phyloP scores from a whole-genome alignment of 768 basidiomycete genomes.

The Lyophyllum shimeji region DNA sequence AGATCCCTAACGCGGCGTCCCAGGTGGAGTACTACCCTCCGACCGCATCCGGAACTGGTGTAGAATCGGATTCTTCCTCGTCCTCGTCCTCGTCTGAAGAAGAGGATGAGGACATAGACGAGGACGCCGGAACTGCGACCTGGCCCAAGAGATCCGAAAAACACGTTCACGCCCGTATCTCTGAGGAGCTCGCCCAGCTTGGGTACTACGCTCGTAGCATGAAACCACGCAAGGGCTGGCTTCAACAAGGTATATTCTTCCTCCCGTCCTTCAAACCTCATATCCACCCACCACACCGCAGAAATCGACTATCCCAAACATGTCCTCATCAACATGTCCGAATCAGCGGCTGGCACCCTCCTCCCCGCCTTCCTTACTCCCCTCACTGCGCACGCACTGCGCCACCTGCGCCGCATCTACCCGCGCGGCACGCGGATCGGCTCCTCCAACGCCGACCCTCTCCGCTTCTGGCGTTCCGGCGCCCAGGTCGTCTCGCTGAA shows the following conservation, averaged over 20 bases:
- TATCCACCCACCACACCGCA: constrained; percentile 12
- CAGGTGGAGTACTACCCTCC: constrained; percentile 59
- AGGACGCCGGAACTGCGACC: constrained; percentile 6
- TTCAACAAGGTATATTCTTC: constrained; percentile 32
- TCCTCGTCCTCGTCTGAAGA: constrained; percentile 29
- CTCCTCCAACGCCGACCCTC: constrained; percentile 54
- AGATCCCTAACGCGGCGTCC: background rate
- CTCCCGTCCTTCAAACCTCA: background rate
- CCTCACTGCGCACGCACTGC: constrained; percentile 41
- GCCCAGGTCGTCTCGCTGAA: constrained; percentile 59
- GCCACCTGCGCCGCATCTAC: constrained; percentile 54
- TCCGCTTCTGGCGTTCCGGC: constrained; percentile 54
- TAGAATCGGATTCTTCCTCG: constrained; percentile 18
- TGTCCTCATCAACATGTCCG: constrained; percentile 62
- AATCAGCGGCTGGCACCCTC: constrained; percentile 42
- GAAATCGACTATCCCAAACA: constrained; percentile 43
- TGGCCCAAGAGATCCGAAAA: constrained; percentile 19
- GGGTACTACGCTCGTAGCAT: constrained; percentile 64
- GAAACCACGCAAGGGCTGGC: constrained; percentile 58
- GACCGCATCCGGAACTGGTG: constrained; percentile 19
- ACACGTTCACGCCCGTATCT: constrained; percentile 32
- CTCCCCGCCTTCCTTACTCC: constrained; percentile 31
- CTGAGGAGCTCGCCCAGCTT: constrained; percentile 50
- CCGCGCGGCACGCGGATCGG: constrained; percentile 56
- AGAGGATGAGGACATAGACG: constrained; percentile 10